phyloP scores from a whole-genome alignment of 345 rosid species.

The Eucalyptus curtisii region DNA sequence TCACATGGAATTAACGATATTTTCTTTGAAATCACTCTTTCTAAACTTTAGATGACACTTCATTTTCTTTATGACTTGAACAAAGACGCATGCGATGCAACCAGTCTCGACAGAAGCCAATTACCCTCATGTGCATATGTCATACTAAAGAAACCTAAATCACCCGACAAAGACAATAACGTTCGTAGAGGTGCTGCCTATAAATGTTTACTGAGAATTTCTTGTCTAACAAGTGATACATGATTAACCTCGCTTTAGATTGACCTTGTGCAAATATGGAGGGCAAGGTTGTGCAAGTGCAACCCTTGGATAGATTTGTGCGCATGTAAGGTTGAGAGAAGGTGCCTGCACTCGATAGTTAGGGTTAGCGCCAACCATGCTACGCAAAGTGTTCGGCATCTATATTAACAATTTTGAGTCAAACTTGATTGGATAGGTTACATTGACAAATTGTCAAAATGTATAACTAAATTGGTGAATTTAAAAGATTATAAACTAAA shows the following conservation, averaged over 20 bases:
- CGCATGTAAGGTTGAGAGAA: not conserved
- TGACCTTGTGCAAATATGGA: not conserved
- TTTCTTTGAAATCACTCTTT: not conserved
- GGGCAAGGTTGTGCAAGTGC: not conserved
- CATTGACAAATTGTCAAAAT: not conserved
- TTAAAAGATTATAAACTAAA: no score
- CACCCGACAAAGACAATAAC: not conserved
- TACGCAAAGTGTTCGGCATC: not conserved
- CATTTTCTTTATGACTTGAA: not conserved
- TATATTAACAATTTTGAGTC: no score
- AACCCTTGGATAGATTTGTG: not conserved
- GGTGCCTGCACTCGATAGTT: not conserved
- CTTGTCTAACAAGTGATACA: not conserved
- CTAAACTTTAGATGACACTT: not conserved
- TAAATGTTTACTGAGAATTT: not conserved
- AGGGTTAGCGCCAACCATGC: rapidly evolving
- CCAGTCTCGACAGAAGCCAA: not conserved
- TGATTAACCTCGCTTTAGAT: not conserved
- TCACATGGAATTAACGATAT: not conserved
- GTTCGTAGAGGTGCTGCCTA: not conserved
- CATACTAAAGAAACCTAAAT: not conserved
- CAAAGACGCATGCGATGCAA: not conserved
- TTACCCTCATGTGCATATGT: not conserved
- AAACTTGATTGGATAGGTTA: rapidly evolving
- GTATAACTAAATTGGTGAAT: no score